Base-by-base conservation (phyloP, 2,329 filamentous ascomycete species). In the Colletotrichum costaricense region DNA sequence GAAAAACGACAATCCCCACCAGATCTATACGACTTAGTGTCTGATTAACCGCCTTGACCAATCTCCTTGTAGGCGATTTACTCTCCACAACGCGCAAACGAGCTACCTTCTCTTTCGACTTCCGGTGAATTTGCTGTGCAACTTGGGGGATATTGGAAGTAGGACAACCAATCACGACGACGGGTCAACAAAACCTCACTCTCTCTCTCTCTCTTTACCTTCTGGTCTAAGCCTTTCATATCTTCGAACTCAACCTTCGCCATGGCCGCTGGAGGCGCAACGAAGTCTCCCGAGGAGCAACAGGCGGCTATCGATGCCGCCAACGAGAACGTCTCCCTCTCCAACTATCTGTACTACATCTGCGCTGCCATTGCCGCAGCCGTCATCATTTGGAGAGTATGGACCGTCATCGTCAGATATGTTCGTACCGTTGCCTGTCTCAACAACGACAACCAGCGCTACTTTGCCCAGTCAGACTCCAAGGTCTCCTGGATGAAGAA, bases 381-480 rank as follows among this genome's bases (percentile, higher is more conserved):
- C 63, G 86, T 95, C 77, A 86, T 94, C 75, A 77, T 92, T 75
- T 96, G 94, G 89, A 91, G 93, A 74, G 81, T 92, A 75, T 82
- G 86, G 67, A 87, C 91, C 63, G 87, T 89, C 67, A 83, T 93
- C 69, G 85, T 90, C 71, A 90, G 88, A 76, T 93, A 97, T 79
- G 85, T 95, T 49, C 91, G 95, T 75, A 92, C 90, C 30, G 87
- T 97, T 57, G 88, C 93, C 55, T 94, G 92, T 78, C 88, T 98
- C 76, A 92, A 90, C 84, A 95, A 94, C 84, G 93, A 94, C 76
- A 92, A 88, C 1, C 95, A 98, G 81, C 88, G 89, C 74, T 98
- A 95, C 85, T 98, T 95, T 80, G 88, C 92, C 58, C 84, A 86
- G 28, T 88, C 93, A 6, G 86, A 86, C 7, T 76, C 80, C 16